Evolutionary conservation across 352 stramenopile species (phyloP), one percentile per base, ranked within the genome.

Genomic region (Phytophthora colocasiae): DNA sequence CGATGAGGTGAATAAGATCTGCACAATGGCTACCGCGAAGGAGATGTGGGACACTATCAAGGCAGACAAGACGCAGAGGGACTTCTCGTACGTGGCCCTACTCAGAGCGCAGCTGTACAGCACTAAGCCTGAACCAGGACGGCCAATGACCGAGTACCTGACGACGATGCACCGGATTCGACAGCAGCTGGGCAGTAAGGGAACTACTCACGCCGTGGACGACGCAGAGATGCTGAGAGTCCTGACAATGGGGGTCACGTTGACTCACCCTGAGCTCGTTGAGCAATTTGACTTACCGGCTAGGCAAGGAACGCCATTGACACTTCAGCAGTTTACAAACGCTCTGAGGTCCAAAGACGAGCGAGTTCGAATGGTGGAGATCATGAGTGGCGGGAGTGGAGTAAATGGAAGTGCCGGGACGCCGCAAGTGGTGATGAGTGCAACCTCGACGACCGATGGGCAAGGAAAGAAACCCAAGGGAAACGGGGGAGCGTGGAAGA

Each of bases 221-320:
- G 52, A 59, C 9, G n/a, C 40, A 22, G 52, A 59, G 9, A 50
- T 59, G 52, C 22, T 26, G n/a, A 9, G 52, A 10, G 15, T 59
- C 5, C 11, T 51, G n/a, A 10, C 43, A 2, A 59, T 59, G 40
- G 38, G 38, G 5, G 52, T 50, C 1, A 15, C 52, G 6, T 19
- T 39, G 29, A 59, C 52, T 5, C 52, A 59, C 27, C 39, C 14
- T 3, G 52, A 49, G 26, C 29, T 41, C 1, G 9, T 59, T 6
- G 36, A 59, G n/a, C 52, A 50, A 17, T 59, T 50, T 32, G 52
- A 59, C n/a, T 15, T 51, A 2, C 52, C 38, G 1, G 50, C 26
- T 19, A 24, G 52, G 19, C 52, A 50, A n/a, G 52, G 52, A 4
- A 59, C 29, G 6, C 52, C 52, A 17, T 38, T 14, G 9, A 59